phyloP scores from a whole-genome alignment of 257 asterid species.

The Orobanche coerulescens region DNA sequence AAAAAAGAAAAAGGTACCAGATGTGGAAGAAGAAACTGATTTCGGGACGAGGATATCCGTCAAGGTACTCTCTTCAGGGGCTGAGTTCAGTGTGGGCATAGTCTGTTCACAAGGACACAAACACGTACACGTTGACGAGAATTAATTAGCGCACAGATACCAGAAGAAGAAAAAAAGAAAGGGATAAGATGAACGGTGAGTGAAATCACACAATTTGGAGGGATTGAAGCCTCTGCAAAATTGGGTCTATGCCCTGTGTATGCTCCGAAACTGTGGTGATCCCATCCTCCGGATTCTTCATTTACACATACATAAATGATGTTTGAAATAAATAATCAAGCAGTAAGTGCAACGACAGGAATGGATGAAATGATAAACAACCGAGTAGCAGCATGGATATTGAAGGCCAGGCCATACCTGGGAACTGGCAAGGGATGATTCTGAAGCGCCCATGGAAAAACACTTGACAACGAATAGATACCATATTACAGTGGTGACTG shows the following conservation, averaged over 20 bases:
- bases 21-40: constrained; percentile 50
- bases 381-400: neutral
- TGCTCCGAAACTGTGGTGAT: constrained; percentile 88
- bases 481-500: no score
- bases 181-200: neutral
- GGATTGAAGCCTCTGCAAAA: constrained; percentile 68
- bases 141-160: neutral
- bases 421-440: constrained; percentile 57
- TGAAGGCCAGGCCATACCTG: constrained; percentile 31
- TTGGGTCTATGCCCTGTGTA: constrained; percentile 55
- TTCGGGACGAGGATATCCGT: constrained; percentile 78
- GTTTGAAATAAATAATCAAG: neutral
- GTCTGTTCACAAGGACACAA: constrained; percentile 36
- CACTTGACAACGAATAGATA: neutral
- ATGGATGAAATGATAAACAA: neutral
- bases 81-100: constrained; percentile 67
- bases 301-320: neutral
- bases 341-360: neutral
- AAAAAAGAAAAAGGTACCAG: constrained; percentile 32
- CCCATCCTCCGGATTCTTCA: constrained; percentile 47
- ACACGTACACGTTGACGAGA: neutral
- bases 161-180: neutral
- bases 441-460: constrained; percentile 80
- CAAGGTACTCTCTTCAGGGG: constrained; percentile 72
- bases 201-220: constrained; percentile 55